Conservation (phyloP, 2,329 filamentous ascomycete genomes). For the Macrophomina phaseolina region DNA sequence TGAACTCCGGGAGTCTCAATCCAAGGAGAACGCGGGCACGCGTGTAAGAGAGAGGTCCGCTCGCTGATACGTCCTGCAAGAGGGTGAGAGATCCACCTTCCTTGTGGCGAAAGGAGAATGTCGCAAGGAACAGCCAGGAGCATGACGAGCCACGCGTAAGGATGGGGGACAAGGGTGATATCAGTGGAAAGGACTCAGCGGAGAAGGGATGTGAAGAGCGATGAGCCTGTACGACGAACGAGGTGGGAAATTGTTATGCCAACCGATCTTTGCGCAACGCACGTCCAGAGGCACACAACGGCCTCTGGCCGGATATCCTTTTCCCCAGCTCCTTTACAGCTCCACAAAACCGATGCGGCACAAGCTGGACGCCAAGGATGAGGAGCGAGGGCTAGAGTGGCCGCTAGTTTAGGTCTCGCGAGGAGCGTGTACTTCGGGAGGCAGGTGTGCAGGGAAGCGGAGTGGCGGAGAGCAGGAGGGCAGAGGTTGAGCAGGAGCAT, state of each 20-base stretch:
- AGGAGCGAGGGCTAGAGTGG: background rate
- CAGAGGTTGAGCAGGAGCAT: background rate
- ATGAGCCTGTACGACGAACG: no score
- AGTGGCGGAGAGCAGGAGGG: background rate
- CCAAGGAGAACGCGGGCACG: no score
- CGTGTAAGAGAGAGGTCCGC: no score
- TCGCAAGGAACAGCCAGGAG: no score
- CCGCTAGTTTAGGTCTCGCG: background rate
- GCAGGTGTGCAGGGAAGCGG: background rate
- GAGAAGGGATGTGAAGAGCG: no score
- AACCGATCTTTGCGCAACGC: background rate
- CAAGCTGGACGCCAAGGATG: background rate
- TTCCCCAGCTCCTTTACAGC: slow-evolving; percentile 6
- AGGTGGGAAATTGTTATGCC: background rate
- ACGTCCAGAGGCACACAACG: background rate
- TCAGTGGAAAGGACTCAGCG: background rate
- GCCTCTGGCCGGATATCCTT: slow-evolving; percentile 1
- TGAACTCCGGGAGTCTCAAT: no score
- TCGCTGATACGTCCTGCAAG: no score
- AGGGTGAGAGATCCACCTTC: no score
- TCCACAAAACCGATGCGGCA: background rate
- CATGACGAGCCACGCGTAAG: background rate
- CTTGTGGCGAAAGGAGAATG: no score
- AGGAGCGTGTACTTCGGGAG: background rate
- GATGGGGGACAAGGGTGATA: background rate